Evolutionary conservation across 2,329 filamentous ascomycete genomes (phyloP).

Genomic region (Pestalotiopsis sp.): DNA sequence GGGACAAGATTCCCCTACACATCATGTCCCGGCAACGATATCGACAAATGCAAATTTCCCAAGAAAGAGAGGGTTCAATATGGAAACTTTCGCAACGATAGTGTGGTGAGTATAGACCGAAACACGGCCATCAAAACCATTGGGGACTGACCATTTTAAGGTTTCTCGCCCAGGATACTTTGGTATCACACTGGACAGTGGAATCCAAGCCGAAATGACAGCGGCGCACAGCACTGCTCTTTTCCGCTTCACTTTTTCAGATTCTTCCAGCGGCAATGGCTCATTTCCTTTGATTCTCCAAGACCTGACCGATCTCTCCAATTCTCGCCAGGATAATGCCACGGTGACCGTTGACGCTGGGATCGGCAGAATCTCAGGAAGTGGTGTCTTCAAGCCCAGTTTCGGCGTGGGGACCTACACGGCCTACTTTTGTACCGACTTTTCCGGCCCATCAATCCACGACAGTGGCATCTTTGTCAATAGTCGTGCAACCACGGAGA

Average conservation of each 20-base stretch:
- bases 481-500: conserved; percentile 51
- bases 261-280: conserved; percentile 33
- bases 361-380: conserved; percentile 65
- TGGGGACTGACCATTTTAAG: neutral
- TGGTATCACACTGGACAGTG: conserved; percentile 57
- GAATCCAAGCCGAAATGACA: conserved; percentile 67
- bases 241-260: conserved; percentile 66
- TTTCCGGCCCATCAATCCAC: conserved; percentile 57
- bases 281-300: conserved; percentile 63
- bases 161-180: conserved; percentile 64
- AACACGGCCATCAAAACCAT: no score
- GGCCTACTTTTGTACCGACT: conserved; percentile 69
- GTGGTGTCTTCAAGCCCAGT: conserved; percentile 62
- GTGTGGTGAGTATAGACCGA: conserved; percentile 22
- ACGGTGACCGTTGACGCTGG: conserved; percentile 54
- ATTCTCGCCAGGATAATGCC: conserved; percentile 60
- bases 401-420: conserved; percentile 65
- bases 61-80: conserved; percentile 42
- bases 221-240: conserved; percentile 65
- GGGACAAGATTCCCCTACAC: conserved; percentile 57
- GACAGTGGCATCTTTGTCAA: conserved; percentile 65
- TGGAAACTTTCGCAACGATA: conserved; percentile 48
- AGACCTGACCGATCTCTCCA: conserved; percentile 65
- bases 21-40: conserved; percentile 59
- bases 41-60: conserved; percentile 64